These are phyloP conservation scores for Chalciporus piperatoides DNA, from an alignment of 1,284 basidiomycete species.

Conservation along the genomic window DNA sequence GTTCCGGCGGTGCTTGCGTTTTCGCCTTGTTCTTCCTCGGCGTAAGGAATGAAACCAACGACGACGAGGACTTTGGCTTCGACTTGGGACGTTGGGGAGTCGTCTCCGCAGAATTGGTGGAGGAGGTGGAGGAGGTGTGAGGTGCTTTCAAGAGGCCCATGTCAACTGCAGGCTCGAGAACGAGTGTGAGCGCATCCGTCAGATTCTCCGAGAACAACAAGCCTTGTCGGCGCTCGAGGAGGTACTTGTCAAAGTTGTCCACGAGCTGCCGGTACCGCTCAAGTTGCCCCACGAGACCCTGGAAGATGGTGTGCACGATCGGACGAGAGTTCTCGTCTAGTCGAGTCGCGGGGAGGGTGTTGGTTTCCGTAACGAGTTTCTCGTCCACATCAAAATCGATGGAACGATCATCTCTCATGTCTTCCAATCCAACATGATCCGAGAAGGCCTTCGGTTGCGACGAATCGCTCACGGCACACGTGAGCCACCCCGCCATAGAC, in stretches of 20 bases:
- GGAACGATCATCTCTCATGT: conserved; percentile 69
- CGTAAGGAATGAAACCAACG: conserved; percentile 74
- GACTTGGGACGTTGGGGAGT: conserved; percentile 40
- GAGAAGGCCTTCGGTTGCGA: conserved; percentile 20
- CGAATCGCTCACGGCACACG: conserved; percentile 50
- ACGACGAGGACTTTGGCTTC: conserved; percentile 56
- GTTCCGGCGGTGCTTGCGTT: conserved; percentile 34
- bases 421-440: conserved; percentile 25
- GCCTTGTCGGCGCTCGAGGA: conserved; percentile 84
- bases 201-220: conserved; percentile 91
- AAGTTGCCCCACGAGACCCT: conserved; percentile 73
- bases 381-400: conserved; percentile 71
- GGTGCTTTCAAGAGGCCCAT: conserved; percentile 24
- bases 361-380: conserved; percentile 55
- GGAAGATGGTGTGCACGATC: conserved; percentile 74
- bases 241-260: conserved; percentile 78
- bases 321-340: conserved; percentile 72
- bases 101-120: conserved; percentile 27
- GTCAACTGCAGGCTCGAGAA: conserved; percentile 57
- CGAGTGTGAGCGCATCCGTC: conserved; percentile 80
- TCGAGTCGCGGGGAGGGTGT: conserved; percentile 58
- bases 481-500: conserved; percentile 86
- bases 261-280: conserved; percentile 74
- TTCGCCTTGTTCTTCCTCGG: conserved; percentile 62
- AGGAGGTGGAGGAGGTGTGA: conserved; percentile 19